Conservation (phyloP, 306 rosid genomes). For the Vigna radiata region DNA sequence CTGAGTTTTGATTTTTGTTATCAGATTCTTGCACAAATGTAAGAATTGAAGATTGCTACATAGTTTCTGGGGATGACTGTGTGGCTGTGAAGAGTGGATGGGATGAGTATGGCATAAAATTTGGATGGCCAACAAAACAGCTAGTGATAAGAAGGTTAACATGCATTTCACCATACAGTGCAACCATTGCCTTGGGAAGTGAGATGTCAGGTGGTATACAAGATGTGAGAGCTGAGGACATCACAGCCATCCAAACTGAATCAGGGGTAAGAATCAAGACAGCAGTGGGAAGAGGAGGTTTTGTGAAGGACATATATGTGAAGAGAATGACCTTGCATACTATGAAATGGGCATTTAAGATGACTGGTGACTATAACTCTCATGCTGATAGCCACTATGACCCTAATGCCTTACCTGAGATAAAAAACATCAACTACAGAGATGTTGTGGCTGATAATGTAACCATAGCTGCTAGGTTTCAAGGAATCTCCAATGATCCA, state of each 20-base stretch:
- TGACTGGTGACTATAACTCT: constrained; percentile 82
- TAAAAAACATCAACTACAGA: constrained; percentile 63
- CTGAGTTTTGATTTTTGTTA: not conserved
- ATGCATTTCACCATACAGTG: constrained; percentile 84
- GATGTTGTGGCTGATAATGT: constrained; percentile 83
- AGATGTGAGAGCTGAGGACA: constrained; percentile 79
- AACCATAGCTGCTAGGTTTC: constrained; percentile 74
- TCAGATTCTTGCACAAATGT: constrained; percentile 84
- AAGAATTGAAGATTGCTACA: constrained; percentile 82
- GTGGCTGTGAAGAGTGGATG: constrained; percentile 90
- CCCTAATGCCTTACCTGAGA: constrained; percentile 77
- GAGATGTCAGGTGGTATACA: constrained; percentile 91
- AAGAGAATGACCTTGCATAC: constrained; percentile 70
- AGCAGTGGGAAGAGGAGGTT: constrained; percentile 84
- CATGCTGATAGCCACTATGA: constrained; percentile 77
- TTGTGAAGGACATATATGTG: constrained; percentile 77
- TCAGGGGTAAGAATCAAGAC: constrained; percentile 86
- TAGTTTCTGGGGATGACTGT: constrained; percentile 90
- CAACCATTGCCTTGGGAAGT: constrained; percentile 85
- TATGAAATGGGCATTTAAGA: constrained; percentile 90
- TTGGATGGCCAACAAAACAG: constrained; percentile 76
- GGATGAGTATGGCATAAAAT: constrained; percentile 86
- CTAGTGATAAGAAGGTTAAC: constrained; percentile 72
- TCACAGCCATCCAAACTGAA: constrained; percentile 67
- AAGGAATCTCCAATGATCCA: constrained; percentile 73